Conservation (phyloP, 1,284 basidiomycete species). For the Ceratobasidium sp. region DNA sequence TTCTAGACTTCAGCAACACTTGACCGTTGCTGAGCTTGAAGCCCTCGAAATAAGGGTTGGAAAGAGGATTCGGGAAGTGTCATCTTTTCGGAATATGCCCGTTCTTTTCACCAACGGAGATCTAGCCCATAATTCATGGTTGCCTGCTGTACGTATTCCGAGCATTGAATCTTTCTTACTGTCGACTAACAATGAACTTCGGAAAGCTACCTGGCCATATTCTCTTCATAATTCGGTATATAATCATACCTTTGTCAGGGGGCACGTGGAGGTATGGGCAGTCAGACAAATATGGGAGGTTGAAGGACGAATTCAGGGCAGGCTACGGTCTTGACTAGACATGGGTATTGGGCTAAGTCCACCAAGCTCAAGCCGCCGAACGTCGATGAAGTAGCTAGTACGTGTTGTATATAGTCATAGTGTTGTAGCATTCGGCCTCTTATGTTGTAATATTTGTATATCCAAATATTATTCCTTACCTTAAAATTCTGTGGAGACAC, state of each 20-base stretch:
- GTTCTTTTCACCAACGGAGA: slow-evolving; percentile 2
- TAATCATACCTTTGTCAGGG: not conserved
- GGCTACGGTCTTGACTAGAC: not conserved
- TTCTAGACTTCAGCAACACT: not conserved
- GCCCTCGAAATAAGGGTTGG: not conserved
- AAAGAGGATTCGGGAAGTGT: slow-evolving; percentile 7
- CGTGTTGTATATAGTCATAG: too few species aligned
- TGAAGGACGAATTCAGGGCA: slow-evolving; percentile 19
- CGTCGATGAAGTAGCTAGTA: too few species aligned
- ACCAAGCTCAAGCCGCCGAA: too few species aligned
- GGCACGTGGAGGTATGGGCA: slow-evolving; percentile 31
- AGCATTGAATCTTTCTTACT: not conserved
- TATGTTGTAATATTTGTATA: too few species aligned
- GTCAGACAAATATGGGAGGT: not conserved
- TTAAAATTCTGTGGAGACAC: too few species aligned
- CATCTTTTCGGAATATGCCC: not conserved
- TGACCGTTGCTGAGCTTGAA: too few species aligned
- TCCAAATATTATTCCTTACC: too few species aligned
- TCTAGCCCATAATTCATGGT: slow-evolving; percentile 14
- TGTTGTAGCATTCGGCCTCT: too few species aligned
- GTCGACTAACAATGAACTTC: not conserved
- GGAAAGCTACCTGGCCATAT: not conserved
- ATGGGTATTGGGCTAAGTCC: too few species aligned
- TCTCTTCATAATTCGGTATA: not conserved
- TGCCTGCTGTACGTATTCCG: slow-evolving; percentile 4